Base-by-base conservation (phyloP, 2,329 filamentous ascomycete genomes). In the Cercospora sesami region DNA sequence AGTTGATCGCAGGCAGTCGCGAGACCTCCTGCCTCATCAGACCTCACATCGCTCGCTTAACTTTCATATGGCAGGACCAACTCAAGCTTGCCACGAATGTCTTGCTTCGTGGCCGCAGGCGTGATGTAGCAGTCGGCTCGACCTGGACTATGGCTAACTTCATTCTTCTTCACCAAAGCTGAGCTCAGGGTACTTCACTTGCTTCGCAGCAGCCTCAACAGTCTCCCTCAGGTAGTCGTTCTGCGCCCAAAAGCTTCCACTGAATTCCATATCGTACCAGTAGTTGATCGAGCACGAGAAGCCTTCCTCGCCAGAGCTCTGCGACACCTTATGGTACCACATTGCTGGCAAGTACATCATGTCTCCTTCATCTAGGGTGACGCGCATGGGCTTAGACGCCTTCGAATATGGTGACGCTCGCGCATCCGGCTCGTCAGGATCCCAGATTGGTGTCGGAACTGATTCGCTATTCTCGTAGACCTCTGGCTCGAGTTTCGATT, bases 311-410 rank as follows among this genome's bases (percentile, higher is more conserved):
- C 84, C 84, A 71, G 87, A 89, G 2, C 86, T 88, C 76, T 95
- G 92, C 6, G 86, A 88, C 4, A 95, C 92, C 77, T 94, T 93
- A 77, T 95, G 92, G 76, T 91, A 92, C 92, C 92, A 95, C 83
- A 94, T 86, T 5, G 90, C 89, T 6, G 92, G 92, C 31, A 95
- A 81, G 79, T 95, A 95, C 16, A 95, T 78, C 88, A 95, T 92
- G 76, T 95, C 92, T 0, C 91, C 91, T 9, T 88, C 85, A 0
- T 89, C 78, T 3, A 95, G 79, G 0, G 89, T 91, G 1, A 94
- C 87, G n/a, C 85, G 82, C 69, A 93, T 73, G 6, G 90, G 89
- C 59, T 80, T 80, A 0, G 87, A 87, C 10, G 89, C 80, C 39
- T 79, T 74, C 1, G 90, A 91, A 73, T 90, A 91, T 1, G 73